Evolutionary conservation across 108 stramenopile species (phyloP).

Genomic region (Discostella pseudostelligera): DNA sequence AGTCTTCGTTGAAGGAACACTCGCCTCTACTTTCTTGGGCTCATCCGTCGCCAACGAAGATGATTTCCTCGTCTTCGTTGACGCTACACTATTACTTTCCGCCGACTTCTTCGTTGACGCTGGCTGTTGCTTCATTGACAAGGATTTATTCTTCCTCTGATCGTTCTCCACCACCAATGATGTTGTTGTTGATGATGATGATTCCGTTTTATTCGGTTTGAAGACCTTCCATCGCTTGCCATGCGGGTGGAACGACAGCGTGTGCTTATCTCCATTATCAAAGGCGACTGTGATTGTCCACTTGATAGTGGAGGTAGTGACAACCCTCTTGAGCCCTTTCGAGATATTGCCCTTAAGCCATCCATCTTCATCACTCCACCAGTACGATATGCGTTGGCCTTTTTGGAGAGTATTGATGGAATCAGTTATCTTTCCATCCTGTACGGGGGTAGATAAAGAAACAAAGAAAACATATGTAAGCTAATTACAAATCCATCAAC

Average conservation of each 20-base stretch:
- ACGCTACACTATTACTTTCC: too few species aligned
- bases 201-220: not conserved
- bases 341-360: slow-evolving; percentile 1
- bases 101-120: too few species aligned
- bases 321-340: not conserved
- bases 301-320: not conserved
- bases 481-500: not conserved
- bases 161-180: too few species aligned
- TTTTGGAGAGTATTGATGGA: not conserved
- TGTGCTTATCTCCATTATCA: slow-evolving; percentile 1
- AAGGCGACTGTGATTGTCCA: not conserved
- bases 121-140: too few species aligned
- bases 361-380: slow-evolving; percentile 6
- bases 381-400: not conserved
- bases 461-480: not conserved
- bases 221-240: slow-evolving; percentile 9
- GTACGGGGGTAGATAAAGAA: not conserved
- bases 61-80: too few species aligned
- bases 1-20: too few species aligned
- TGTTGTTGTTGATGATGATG: too few species aligned
- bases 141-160: too few species aligned
- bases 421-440: slow-evolving; percentile 7
- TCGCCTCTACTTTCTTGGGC: too few species aligned
- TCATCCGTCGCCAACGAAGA: too few species aligned
- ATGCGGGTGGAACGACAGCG: not conserved